phyloP scores from a whole-genome alignment of 768 basidiomycete genomes.

The Trametes cinnabarina region DNA sequence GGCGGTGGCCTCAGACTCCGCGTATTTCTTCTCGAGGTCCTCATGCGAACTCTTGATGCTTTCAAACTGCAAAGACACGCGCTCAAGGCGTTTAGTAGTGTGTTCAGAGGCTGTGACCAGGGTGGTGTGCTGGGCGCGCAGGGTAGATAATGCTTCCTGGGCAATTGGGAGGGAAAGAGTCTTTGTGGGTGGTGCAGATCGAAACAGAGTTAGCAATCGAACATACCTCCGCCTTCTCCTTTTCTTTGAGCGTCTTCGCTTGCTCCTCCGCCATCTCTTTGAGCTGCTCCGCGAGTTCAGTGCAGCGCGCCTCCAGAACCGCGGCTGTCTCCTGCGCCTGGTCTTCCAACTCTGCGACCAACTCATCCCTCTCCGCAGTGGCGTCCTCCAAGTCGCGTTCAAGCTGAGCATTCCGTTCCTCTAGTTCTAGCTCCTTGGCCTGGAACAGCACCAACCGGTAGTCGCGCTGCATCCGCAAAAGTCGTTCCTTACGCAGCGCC shows the following conservation, averaged over 20 bases:
- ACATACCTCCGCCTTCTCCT: conserved; percentile 37
- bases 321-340: conserved; percentile 28
- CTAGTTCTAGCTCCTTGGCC: conserved; percentile 57
- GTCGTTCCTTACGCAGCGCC: conserved; percentile 51
- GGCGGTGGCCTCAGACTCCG: conserved; percentile 56
- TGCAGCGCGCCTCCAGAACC: conserved; percentile 31
- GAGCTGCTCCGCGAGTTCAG: conserved; percentile 36
- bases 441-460: conserved; percentile 68
- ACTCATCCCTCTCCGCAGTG: conserved; percentile 41
- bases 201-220: not conserved
- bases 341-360: conserved; percentile 32
- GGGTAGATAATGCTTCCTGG: conserved; percentile 39
- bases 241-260: conserved; percentile 40
- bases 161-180: not conserved
- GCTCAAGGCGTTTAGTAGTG: conserved; percentile 51
- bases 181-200: not conserved
- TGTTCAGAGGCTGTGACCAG: conserved; percentile 47
- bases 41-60: conserved; percentile 48
- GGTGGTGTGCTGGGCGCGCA: conserved; percentile 52
- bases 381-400: conserved; percentile 43
- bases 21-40: conserved; percentile 55
- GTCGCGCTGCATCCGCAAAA: conserved; percentile 62
- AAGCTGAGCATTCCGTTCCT: conserved; percentile 49
- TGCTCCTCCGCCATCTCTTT: conserved; percentile 42
- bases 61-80: conserved; percentile 57